These are phyloP conservation scores for Endotrypanum monterogeii DNA, from an alignment of 208 protist genomes.

Conservation along the genomic window DNA sequence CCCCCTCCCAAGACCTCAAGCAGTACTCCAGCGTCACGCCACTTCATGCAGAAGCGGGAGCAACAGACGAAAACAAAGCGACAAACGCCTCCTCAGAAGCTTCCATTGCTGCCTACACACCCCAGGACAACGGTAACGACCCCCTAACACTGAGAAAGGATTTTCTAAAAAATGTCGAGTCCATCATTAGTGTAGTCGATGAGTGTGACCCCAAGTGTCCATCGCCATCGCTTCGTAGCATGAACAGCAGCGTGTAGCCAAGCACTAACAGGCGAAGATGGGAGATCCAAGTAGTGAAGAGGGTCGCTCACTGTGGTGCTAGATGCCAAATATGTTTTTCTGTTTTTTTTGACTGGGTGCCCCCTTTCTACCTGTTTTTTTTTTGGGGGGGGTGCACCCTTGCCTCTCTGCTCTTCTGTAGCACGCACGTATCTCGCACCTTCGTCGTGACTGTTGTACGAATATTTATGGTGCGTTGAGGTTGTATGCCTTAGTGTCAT, in stretches of 20 bases:
- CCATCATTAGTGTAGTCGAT: constrained; percentile 3
- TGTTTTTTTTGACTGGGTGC: too few relatives aligned
- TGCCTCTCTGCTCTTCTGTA: background rate
- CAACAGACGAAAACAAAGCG: background rate
- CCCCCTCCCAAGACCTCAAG: background rate
- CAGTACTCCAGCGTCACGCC: background rate
- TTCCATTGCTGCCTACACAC: background rate
- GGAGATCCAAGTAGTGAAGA: background rate
- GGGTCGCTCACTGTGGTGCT: background rate
- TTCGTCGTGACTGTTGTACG: background rate
- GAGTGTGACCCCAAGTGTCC: constrained; percentile 8
- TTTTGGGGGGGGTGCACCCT: too few relatives aligned
- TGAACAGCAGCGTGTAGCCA: constrained; percentile 29
- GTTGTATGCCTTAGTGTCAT: background rate
- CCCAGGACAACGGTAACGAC: background rate
- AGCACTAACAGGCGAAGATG: constrained; percentile 14
- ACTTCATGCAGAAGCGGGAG: background rate
- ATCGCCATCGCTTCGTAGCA: constrained; percentile 25
- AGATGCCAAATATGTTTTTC: background rate
- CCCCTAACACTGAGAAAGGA: background rate
- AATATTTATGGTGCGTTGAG: background rate
- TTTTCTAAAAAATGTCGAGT: background rate
- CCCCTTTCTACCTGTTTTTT: too few relatives aligned
- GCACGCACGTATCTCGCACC: background rate
- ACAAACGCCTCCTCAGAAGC: background rate